Evolutionary conservation across 805 yeast species (phyloP).

Genomic region (Debaryomyces tyrocola): DNA sequence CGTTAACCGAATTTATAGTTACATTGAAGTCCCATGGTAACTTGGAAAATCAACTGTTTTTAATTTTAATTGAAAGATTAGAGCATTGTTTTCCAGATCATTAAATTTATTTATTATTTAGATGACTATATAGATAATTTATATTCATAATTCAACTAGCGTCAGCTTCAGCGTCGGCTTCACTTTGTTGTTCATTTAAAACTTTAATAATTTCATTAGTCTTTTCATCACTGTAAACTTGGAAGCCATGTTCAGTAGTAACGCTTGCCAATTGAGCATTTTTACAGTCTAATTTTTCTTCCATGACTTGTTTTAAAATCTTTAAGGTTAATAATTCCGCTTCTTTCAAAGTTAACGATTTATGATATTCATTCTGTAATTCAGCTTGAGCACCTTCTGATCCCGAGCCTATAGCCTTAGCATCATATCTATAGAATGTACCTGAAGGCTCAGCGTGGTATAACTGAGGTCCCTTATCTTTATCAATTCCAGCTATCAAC

Average conservation of each 20-base stretch:
- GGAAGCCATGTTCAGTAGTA: conserved; percentile 82
- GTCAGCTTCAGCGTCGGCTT: conserved; percentile 22
- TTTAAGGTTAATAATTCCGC: conserved; percentile 89
- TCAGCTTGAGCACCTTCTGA: conserved; percentile 99
- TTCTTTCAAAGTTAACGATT: conserved; percentile 84
- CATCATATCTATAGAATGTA: conserved; percentile 95
- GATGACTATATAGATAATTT: neutral
- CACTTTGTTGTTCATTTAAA: conserved; percentile 68
- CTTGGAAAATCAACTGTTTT: conserved; percentile 46
- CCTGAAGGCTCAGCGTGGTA: conserved; percentile 99
- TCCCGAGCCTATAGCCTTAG: conserved; percentile 98
- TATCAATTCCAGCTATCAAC: conserved; percentile 90
- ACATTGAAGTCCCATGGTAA: conserved; percentile 50
- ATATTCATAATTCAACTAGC: conserved; percentile 4
- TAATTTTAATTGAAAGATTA: conserved; percentile 43
- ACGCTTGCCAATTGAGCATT: conserved; percentile 95
- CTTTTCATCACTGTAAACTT: conserved; percentile 78
- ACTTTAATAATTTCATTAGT: conserved; percentile 78
- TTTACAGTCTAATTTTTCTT: conserved; percentile 91
- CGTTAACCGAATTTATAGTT: conserved; percentile 46
- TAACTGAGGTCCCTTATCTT: conserved; percentile 91
- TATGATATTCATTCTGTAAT: conserved; percentile 93
- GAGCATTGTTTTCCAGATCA: conserved; percentile 34
- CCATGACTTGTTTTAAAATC: conserved; percentile 97
- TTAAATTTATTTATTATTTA: conserved; percentile 1